Percentiles rank a stretch among this genome's conserved stretches.
phyloP scores from a whole-genome alignment of 768 basidiomycete genomes.

The Leccinum ochraceum region DNA sequence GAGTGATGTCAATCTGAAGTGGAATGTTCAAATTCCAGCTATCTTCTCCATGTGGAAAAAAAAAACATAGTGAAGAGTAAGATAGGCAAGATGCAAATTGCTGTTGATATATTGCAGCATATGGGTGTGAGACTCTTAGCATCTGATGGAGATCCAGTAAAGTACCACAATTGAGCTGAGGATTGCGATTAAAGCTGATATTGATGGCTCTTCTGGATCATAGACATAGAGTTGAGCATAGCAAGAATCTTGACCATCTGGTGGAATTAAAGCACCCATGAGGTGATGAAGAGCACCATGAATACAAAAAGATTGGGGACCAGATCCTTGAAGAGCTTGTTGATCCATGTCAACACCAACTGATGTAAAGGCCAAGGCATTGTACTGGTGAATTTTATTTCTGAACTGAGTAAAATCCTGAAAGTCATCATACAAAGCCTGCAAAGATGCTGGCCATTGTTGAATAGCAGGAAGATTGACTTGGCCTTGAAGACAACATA shows the following conservation, averaged over 20 bases:
- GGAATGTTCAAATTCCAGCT: background rate
- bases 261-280: background rate
- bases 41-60: background rate
- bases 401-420: background rate
- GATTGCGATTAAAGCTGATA: background rate
- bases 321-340: constrained; percentile 1
- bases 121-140: no score
- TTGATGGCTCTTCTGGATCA: background rate
- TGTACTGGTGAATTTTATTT: background rate
- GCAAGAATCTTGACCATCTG: background rate
- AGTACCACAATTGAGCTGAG: background rate
- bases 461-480: background rate
- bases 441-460: background rate
- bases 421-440: background rate
- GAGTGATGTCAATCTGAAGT: background rate
- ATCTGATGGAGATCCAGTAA: no score
- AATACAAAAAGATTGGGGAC: background rate
- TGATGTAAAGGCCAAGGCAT: constrained; percentile 11
- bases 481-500: background rate
- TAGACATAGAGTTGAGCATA: background rate
- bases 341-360: background rate
- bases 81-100: background rate
- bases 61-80: background rate
- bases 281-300: background rate
- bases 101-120: background rate